phyloP scores from a whole-genome alignment of 2,329 filamentous ascomycete genomes.

The Madurella fahalii region DNA sequence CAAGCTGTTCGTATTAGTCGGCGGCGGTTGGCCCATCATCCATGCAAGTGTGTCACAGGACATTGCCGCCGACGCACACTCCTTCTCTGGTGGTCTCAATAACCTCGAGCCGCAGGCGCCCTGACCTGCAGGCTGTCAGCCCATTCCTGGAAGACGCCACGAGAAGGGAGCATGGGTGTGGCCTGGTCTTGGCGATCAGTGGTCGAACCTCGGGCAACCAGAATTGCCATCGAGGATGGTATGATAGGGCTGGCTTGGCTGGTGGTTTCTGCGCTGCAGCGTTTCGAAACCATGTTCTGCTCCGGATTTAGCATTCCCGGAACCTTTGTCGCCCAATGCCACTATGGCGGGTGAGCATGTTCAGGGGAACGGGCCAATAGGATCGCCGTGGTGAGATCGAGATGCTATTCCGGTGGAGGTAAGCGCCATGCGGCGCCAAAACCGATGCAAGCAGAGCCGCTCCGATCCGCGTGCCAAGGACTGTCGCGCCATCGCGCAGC shows the following conservation, averaged over 20 bases:
- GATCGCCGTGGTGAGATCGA: constrained; percentile 2
- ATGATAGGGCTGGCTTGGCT: constrained; percentile 6
- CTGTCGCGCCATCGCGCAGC: constrained; percentile 7
- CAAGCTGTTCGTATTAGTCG: background rate
- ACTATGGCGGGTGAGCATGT: background rate
- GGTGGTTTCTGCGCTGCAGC: background rate
- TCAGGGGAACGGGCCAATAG: constrained; percentile 14
- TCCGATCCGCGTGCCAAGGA: constrained; percentile 13
- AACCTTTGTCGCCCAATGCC: constrained; percentile 16
- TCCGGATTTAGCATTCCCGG: constrained; percentile 9
- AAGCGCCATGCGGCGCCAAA: constrained; percentile 17
- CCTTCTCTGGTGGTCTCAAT: constrained; percentile 1
- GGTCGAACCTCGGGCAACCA: background rate
- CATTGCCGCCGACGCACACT: constrained; percentile 4
- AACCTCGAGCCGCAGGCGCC: constrained; percentile 12
- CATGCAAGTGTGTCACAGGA: background rate
- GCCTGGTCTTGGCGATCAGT: background rate
- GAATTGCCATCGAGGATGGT: constrained; percentile 4
- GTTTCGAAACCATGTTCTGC: constrained; percentile 20
- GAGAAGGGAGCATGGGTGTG: background rate
- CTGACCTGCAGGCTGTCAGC: constrained; percentile 3
- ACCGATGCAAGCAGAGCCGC: constrained; percentile 12
- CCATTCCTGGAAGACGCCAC: constrained; percentile 6
- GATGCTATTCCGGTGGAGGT: constrained; percentile 8
- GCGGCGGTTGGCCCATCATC: background rate